Base-by-base conservation (phyloP, 306 rosid genomes). In the Castanospermum australe region DNA sequence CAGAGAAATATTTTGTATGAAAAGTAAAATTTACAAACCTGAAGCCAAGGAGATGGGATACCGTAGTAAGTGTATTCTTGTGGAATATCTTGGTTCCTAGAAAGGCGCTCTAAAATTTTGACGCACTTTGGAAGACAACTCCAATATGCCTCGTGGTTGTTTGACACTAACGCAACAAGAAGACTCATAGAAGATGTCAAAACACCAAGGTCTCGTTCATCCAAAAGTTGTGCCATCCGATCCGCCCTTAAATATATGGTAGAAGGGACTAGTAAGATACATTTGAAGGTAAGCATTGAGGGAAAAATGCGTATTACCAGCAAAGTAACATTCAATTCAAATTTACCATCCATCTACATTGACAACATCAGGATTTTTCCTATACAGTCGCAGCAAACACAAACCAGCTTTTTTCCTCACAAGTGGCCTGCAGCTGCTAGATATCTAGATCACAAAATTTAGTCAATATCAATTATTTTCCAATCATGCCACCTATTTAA, bases 1-100 rank as follows among this genome's bases (percentile, higher is more conserved):
- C 44, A 60, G 17, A 54, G 63, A 77, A 63, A 57, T 64, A 33
- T 18, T 67, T 28, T 48, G 44, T 39, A 48, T 35, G 47, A 47
- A 55, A 47, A 39, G 38, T 59, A 39, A 73, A 74, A 64, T 39
- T 62, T 14, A 89, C 86, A 83, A 78, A 89, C 97, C 97, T 92
- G 97, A 85, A 92, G 97, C 97, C 97, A 92, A 63, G 97, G 97
- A 78, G 97, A 89, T 88, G 97, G 97, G 75, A 92, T 92, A 72
- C 97, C 97, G 60, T 92, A 92, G 87, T 89, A 92, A 76, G 94
- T 89, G 82, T 92, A 92, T 81, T 91, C 97, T 75, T 88, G 93
- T 36, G 90, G 89, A 80, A 89, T 73, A 85, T 92, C 97, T 80
- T 89, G 97, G 77, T 88, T 92, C 80, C 94, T 86, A 20, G 89